Conservation (phyloP, 176 grass and related monocot species). For the Rhipidocladum racemiflorum region DNA sequence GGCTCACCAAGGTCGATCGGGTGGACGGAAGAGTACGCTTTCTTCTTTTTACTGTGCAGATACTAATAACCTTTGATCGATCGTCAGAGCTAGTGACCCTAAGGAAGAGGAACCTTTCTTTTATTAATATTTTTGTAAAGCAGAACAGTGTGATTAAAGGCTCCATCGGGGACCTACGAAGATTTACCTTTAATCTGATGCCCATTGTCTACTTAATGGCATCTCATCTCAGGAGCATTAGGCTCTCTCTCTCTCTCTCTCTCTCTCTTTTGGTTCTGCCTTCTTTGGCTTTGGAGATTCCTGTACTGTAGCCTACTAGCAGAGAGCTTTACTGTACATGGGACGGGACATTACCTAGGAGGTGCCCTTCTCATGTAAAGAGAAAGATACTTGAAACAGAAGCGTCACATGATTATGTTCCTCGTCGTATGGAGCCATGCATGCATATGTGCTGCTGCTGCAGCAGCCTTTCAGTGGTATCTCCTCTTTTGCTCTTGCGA, state of each 20-base stretch:
- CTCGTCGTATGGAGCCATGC: background rate
- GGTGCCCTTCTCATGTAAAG: too few relatives aligned
- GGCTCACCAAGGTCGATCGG: background rate
- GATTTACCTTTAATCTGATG: conserved; percentile 23
- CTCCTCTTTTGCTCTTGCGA: too few relatives aligned
- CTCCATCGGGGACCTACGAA: background rate
- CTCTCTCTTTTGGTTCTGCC: background rate
- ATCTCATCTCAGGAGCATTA: background rate
- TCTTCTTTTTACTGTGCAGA: background rate
- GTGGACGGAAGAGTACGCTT: background rate
- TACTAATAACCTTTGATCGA: background rate
- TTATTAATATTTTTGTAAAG: conserved; percentile 6
- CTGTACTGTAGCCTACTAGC: too few relatives aligned
- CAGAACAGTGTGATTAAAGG: conserved; percentile 29
- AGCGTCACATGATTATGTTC: background rate
- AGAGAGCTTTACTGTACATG: background rate
- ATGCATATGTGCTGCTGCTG: too few relatives aligned
- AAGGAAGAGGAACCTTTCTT: background rate
- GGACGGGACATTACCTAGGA: background rate
- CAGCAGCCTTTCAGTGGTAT: background rate
- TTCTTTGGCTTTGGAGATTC: conserved; percentile 29
- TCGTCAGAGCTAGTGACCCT: background rate
- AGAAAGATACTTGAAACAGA: background rate
- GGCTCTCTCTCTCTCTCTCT: background rate
- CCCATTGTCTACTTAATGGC: conserved; percentile 19